phyloP scores from a whole-genome alignment of 2,329 filamentous ascomycete species.

The Penicillium sp. region DNA sequence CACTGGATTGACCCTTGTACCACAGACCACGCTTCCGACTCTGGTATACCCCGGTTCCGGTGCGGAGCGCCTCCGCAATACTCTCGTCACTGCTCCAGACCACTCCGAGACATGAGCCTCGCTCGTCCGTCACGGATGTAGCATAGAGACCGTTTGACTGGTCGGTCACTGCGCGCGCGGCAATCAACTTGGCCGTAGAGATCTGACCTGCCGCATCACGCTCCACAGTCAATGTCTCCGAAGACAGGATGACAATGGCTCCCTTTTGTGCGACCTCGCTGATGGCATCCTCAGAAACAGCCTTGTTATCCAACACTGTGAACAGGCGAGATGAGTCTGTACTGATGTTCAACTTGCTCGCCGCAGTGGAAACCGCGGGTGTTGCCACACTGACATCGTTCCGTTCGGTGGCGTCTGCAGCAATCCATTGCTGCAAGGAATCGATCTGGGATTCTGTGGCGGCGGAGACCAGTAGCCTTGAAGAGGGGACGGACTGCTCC shows the following conservation, averaged over 20 bases:
- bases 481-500: conserved; percentile 47
- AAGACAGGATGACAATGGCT: conserved; percentile 69
- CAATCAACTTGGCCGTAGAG: conserved; percentile 64
- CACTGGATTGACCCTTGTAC: conserved; percentile 94
- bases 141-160: conserved; percentile 76
- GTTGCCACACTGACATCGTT: conserved; percentile 31
- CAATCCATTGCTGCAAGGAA: conserved; percentile 37
- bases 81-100: conserved; percentile 94
- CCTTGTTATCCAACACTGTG: conserved; percentile 29
- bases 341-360: conserved; percentile 34
- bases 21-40: conserved; percentile 92
- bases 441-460: conserved; percentile 34
- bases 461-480: conserved; percentile 53
- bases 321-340: conserved; percentile 39
- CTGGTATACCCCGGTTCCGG: conserved; percentile 82
- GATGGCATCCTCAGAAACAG: conserved; percentile 43
- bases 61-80: conserved; percentile 76
- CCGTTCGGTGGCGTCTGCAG: conserved; percentile 29
- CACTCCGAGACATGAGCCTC: conserved; percentile 74
- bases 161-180: conserved; percentile 72
- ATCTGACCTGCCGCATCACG: conserved; percentile 55
- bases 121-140: conserved; percentile 85
- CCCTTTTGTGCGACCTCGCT: conserved; percentile 43
- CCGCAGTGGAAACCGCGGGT: conserved; percentile 34
- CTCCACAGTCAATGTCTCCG: conserved; percentile 62